Conservation (phyloP, 78 protist species). For the Bigelowiella natans region DNA sequence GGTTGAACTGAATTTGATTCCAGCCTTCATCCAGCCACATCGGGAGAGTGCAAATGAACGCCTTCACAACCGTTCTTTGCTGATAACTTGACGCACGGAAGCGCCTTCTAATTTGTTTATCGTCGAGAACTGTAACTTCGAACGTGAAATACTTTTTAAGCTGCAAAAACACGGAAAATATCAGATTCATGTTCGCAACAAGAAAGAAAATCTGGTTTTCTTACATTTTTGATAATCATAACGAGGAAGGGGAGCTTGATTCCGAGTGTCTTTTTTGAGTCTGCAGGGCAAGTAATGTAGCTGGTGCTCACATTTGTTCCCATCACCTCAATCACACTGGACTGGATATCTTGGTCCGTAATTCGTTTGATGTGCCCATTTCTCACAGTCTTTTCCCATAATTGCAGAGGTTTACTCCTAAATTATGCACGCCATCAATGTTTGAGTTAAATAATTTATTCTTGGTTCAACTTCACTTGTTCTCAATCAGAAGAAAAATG, state of each 20-base stretch:
- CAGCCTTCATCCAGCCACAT: constrained; percentile 90
- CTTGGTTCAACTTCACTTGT: no score
- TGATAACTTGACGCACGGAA: constrained; percentile 91
- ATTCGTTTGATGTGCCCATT: constrained; percentile 85
- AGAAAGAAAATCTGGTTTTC: no score
- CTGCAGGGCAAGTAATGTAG: constrained; percentile 78
- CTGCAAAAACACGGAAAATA: background rate
- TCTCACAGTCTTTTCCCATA: constrained; percentile 77
- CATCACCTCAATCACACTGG: constrained; percentile 72
- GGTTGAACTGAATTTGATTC: constrained; percentile 92
- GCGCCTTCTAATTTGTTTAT: constrained; percentile 70
- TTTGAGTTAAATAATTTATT: background rate
- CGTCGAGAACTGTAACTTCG: constrained; percentile 89
- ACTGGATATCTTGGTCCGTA: constrained; percentile 82
- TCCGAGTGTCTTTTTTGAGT: constrained; percentile 70
- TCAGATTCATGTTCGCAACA: background rate
- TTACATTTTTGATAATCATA: constrained; percentile 81
- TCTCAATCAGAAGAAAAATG: no score
- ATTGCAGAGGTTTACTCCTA: constrained; percentile 76
- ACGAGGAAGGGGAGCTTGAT: constrained; percentile 89
- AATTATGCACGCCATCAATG: background rate
- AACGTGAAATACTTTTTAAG: constrained; percentile 85
- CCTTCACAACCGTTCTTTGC: constrained; percentile 74
- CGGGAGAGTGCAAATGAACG: constrained; percentile 92
- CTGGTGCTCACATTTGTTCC: constrained; percentile 74